Evolutionary conservation across 2,329 filamentous ascomycete species (phyloP), one percentile per base, ranked within the genome.

Genomic region (Iodosphaeria phyllophila): DNA sequence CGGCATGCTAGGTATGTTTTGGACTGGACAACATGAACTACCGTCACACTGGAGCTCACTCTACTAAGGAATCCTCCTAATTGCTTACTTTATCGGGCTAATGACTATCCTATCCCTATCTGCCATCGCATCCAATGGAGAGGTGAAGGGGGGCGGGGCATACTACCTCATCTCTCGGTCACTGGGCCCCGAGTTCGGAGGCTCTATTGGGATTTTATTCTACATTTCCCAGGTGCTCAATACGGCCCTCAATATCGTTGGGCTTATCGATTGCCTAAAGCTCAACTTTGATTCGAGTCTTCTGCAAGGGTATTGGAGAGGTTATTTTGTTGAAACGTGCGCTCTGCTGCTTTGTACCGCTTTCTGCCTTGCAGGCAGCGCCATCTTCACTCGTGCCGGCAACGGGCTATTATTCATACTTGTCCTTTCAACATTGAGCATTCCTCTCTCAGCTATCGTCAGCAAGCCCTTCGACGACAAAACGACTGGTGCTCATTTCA

Each of bases 171-270:
- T 92, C 29, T 91, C 80, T 5, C 65, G 82, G 32, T 84, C 77
- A 22, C 54, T 92, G 4, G 82, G 82, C 0, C 80, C 82, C 5
- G 82, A 92, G 40, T 92, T 92, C 43, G 82, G 82, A 14, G 82
- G 82, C 10, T 82, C 78, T 2, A 91, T 92, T 33, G 82, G 82
- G 2, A 62, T 91, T 13, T 67, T 92, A 8, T 91, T 91, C 48
- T 92, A 89, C 44, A 57, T 91, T n/a, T 79, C 82, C n/a, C 78
- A 80, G 34, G 74, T 78, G 3, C 68, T 92, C 41, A 91, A 86
- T 42, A 83, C 80, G 1, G 77, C 77, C 18, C 67, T 92, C 60
- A 92, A 92, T 41, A 68, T 84, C 13, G 79, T 91, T 21, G 82
- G 80, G 53, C 58, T 92, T 22, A 67, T 92, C 33, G 77, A 89